Percentiles rank a stretch among this genome's conserved stretches.
phyloP scores from a whole-genome alignment of 345 rosid species.

The Sonneratia alba region DNA sequence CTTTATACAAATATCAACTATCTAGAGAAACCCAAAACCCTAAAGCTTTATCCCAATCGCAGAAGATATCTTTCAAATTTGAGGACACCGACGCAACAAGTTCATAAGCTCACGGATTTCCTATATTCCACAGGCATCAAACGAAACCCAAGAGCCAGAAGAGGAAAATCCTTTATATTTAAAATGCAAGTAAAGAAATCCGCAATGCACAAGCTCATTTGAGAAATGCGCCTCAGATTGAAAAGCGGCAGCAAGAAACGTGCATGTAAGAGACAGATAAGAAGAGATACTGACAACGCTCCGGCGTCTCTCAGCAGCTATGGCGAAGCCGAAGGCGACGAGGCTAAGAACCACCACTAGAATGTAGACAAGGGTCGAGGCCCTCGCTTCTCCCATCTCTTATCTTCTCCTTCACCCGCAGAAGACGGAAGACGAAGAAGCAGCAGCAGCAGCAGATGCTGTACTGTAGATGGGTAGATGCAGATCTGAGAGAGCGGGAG shows the following conservation, averaged over 20 bases:
- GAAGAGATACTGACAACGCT: slow-evolving; percentile 42
- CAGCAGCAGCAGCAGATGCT: neutral
- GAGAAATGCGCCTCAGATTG: neutral
- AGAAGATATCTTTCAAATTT: neutral
- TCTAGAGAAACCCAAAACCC: neutral
- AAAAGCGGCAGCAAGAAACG: neutral
- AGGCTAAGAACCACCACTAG: slow-evolving; percentile 66
- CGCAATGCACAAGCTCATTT: neutral
- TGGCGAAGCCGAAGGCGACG: slow-evolving; percentile 85
- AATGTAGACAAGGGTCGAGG: slow-evolving; percentile 64
- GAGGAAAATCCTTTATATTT: neutral
- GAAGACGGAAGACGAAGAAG: neutral
- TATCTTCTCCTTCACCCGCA: neutral
- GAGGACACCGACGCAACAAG: neutral
- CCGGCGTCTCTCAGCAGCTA: slow-evolving; percentile 93
- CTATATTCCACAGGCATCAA: neutral
- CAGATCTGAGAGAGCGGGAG: slow-evolving; percentile 1
- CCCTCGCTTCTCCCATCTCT: slow-evolving; percentile 54
- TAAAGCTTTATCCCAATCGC: neutral
- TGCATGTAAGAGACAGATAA: neutral
- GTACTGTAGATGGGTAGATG: neutral
- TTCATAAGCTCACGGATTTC: neutral
- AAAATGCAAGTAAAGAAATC: neutral
- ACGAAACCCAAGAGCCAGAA: neutral
- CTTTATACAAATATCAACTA: neutral